phyloP scores from a whole-genome alignment of 805 yeast genomes.

The Kodamaea laetipori region DNA sequence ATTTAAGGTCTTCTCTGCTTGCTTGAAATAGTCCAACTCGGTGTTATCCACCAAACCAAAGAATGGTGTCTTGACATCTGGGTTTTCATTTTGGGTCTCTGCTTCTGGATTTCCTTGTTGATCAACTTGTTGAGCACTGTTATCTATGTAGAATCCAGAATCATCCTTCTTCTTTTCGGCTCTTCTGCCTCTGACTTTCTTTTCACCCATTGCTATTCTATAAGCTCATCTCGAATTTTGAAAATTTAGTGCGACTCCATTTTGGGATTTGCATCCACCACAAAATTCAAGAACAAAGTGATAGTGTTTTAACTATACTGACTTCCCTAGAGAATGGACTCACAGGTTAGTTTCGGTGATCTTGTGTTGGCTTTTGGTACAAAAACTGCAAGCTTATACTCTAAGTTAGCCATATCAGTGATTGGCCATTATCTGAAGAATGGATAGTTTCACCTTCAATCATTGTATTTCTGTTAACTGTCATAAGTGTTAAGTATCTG shows the following conservation, averaged over 20 bases:
- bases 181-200: slow-evolving; percentile 46
- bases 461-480: too few species aligned
- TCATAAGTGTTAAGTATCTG: too few species aligned
- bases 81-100: slow-evolving; percentile 15
- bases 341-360: too few species aligned
- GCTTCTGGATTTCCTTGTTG: slow-evolving; percentile 13
- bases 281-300: background rate
- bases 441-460: too few species aligned
- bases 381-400: too few species aligned
- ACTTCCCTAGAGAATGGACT: too few species aligned
- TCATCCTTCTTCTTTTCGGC: slow-evolving; percentile 32
- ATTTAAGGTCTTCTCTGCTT: slow-evolving; percentile 84
- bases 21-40: slow-evolving; percentile 89
- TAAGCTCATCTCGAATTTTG: slow-evolving; percentile 11
- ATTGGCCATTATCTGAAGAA: too few species aligned
- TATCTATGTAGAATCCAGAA: slow-evolving; percentile 11
- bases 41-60: slow-evolving; percentile 84
- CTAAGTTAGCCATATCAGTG: too few species aligned
- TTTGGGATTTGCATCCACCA: too few species aligned
- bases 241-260: slow-evolving; percentile 1
- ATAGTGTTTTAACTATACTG: too few species aligned
- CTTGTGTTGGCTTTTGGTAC: too few species aligned
- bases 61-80: slow-evolving; percentile 47
- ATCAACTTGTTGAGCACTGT: slow-evolving; percentile 17
- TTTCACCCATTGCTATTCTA: slow-evolving; percentile 13